Percentiles rank a stretch among this genome's conserved stretches.
Evolutionary conservation across 2,329 filamentous ascomycete species (phyloP).

Genomic region (Colletotrichum magnum): DNA sequence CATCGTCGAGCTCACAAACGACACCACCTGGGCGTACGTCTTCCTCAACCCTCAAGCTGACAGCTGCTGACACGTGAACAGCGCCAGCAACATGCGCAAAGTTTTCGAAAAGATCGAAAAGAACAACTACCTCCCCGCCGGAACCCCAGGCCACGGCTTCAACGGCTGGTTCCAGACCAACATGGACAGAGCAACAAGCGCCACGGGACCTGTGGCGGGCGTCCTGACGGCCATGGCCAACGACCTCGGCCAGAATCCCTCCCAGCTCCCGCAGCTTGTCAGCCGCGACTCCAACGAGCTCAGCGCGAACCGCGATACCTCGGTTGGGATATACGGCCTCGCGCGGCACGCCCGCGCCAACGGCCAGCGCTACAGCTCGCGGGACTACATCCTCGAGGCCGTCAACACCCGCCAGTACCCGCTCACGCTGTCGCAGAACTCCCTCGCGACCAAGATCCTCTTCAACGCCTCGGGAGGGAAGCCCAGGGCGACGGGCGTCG

Average conservation of each 20-base stretch:
- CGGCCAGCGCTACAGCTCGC: slow-evolving; percentile 47
- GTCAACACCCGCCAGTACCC: slow-evolving; percentile 23
- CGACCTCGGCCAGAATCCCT: slow-evolving; percentile 10
- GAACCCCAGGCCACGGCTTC: slow-evolving; percentile 58
- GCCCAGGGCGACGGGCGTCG: background rate
- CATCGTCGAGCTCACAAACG: slow-evolving; percentile 13
- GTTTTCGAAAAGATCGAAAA: slow-evolving; percentile 54
- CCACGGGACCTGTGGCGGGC: slow-evolving; percentile 4
- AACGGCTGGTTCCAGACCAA: slow-evolving; percentile 53
- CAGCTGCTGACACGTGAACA: background rate
- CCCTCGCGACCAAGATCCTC: slow-evolving; percentile 35
- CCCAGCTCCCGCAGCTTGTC: slow-evolving; percentile 18
- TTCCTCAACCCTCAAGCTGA: background rate
- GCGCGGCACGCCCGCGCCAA: slow-evolving; percentile 47
- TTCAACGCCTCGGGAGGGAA: slow-evolving; percentile 18
- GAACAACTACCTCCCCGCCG: slow-evolving; percentile 56
- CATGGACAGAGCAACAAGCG: slow-evolving; percentile 27
- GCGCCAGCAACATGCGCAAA: slow-evolving; percentile 54
- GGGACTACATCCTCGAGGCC: slow-evolving; percentile 45
- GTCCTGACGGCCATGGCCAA: slow-evolving; percentile 21
- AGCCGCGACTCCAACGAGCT: slow-evolving; percentile 40
- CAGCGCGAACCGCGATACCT: slow-evolving; percentile 45
- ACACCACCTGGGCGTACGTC: slow-evolving; percentile 10
- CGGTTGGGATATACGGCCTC: slow-evolving; percentile 46
- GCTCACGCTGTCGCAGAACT: slow-evolving; percentile 29